These are phyloP conservation scores for Neurospora sp. DNA, from an alignment of 495 filamentous ascomycete genomes.

Conservation along the genomic window DNA sequence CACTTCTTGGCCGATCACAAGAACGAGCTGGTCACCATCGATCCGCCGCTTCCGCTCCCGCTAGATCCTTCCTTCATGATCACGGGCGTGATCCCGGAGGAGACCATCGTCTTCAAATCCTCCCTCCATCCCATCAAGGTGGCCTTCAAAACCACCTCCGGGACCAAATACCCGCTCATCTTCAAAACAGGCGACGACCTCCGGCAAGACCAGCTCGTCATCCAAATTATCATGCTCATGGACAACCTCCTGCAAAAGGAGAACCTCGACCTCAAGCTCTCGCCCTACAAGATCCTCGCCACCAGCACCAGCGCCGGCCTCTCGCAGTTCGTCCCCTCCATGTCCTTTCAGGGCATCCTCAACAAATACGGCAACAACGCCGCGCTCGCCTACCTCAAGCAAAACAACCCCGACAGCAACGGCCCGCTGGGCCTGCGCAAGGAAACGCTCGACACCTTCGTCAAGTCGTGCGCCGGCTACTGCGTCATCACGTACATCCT, in stretches of 20 bases:
- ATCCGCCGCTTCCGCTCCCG: constrained; percentile 80
- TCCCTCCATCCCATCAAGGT: constrained; percentile 81
- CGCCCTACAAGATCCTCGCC: constrained; percentile 91
- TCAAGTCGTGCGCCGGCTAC: constrained; percentile 94
- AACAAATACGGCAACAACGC: constrained; percentile 68
- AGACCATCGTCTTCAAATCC: constrained; percentile 90
- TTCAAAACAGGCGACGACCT: constrained; percentile 98
- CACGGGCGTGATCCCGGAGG: constrained; percentile 69
- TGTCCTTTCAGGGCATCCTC: constrained; percentile 67
- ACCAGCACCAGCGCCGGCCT: constrained; percentile 83
- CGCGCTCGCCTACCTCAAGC: constrained; percentile 71
- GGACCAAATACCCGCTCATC: constrained; percentile 74
- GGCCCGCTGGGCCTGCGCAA: constrained; percentile 81
- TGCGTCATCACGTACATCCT: constrained; percentile 98
- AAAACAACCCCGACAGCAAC: constrained; percentile 79
- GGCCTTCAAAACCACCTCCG: constrained; percentile 74
- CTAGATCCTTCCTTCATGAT: constrained; percentile 76
- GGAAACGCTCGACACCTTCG: constrained; percentile 88
- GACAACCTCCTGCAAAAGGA: constrained; percentile 92
- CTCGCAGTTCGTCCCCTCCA: constrained; percentile 84
- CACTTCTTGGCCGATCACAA: constrained; percentile 76
- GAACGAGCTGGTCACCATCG: constrained; percentile 72
- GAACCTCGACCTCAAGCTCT: constrained; percentile 90
- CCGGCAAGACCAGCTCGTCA: constrained; percentile 93
- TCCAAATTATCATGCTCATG: constrained; percentile 98